A percentile compares a stretch with the other conserved stretches of the same genome.
phyloP scores from a whole-genome alignment of 768 basidiomycete genomes.

The Phanerochaete carnosa region DNA sequence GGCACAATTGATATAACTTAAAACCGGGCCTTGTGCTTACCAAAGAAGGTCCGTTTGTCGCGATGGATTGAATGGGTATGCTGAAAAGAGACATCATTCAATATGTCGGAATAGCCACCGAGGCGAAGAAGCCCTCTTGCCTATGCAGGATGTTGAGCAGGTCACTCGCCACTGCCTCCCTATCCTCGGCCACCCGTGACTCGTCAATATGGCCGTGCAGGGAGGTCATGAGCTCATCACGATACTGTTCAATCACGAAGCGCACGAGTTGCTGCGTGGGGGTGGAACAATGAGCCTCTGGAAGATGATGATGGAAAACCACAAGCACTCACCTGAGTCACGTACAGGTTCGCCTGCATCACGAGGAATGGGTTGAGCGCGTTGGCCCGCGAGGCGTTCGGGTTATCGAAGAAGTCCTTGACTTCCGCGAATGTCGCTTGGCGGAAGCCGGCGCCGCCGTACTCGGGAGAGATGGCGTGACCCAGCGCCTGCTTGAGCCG shows the following conservation, averaged over 20 bases:
- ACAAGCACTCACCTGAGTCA: slow-evolving; percentile 67
- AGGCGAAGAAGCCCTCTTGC: slow-evolving; percentile 31
- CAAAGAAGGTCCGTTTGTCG: slow-evolving; percentile 81
- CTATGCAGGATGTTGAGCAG: slow-evolving; percentile 83
- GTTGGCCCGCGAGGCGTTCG: slow-evolving; percentile 80
- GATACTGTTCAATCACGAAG: slow-evolving; percentile 90
- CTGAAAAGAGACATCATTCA: slow-evolving; percentile 32
- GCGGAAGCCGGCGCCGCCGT: slow-evolving; percentile 67
- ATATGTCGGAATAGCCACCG: background rate
- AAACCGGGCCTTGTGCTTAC: slow-evolving; percentile 30
- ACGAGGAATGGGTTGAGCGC: slow-evolving; percentile 89
- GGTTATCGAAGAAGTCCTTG: slow-evolving; percentile 89
- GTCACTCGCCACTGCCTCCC: slow-evolving; percentile 85
- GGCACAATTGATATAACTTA: background rate
- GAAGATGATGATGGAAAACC: background rate
- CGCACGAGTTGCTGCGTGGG: slow-evolving; percentile 79
- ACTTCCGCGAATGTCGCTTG: slow-evolving; percentile 86
- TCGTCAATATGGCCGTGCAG: slow-evolving; percentile 67
- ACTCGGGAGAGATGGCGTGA: slow-evolving; percentile 53
- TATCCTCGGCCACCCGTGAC: slow-evolving; percentile 61
- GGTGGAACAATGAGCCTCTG: slow-evolving; percentile 2
- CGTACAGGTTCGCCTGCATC: slow-evolving; percentile 89
- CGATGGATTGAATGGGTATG: slow-evolving; percentile 92
- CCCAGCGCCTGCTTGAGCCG: slow-evolving; percentile 58
- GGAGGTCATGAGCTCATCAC: slow-evolving; percentile 74